phyloP scores from a whole-genome alignment of 495 filamentous ascomycete genomes.

The Hypoxylon lenormandii region DNA sequence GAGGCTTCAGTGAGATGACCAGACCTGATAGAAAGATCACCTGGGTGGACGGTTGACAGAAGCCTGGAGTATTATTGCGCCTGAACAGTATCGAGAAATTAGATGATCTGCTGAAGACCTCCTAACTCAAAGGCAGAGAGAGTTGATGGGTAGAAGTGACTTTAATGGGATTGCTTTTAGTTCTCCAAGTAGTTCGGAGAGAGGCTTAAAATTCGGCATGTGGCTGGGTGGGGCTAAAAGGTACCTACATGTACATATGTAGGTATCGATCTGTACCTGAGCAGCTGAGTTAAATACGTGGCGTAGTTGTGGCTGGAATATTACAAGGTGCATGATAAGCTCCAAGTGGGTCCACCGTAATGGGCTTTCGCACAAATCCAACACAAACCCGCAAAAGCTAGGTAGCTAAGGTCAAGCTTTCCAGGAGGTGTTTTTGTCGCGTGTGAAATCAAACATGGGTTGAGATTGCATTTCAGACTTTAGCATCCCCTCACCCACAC shows the following conservation, averaged over 20 bases:
- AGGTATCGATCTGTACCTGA: no score
- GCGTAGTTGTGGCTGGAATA: no score
- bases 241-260: not conserved
- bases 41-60: constrained; percentile 30
- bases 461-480: constrained; percentile 2
- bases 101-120: not conserved
- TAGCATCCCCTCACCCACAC: no score
- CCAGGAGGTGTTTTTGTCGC: constrained; percentile 17
- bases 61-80: constrained; percentile 3
- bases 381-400: constrained; percentile 9
- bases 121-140: not conserved
- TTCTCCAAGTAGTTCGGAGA: not conserved
- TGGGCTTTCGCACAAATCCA: not conserved
- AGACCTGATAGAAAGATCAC: constrained; percentile 41
- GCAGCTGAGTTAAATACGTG: no score
- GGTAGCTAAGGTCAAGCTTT: constrained; percentile 22
- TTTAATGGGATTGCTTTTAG: constrained; percentile 4
- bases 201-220: constrained; percentile 4
- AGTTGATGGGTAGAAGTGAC: constrained; percentile 15
- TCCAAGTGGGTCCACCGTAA: no score
- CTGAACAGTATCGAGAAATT: constrained; percentile 3
- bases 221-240: not conserved
- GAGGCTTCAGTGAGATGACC: constrained; percentile 45
- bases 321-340: no score
- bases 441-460: constrained; percentile 35